Percentiles rank a stretch among this genome's conserved stretches.
phyloP scores from a whole-genome alignment of 108 stramenopile species.

The Cyclotella kingstonii region DNA sequence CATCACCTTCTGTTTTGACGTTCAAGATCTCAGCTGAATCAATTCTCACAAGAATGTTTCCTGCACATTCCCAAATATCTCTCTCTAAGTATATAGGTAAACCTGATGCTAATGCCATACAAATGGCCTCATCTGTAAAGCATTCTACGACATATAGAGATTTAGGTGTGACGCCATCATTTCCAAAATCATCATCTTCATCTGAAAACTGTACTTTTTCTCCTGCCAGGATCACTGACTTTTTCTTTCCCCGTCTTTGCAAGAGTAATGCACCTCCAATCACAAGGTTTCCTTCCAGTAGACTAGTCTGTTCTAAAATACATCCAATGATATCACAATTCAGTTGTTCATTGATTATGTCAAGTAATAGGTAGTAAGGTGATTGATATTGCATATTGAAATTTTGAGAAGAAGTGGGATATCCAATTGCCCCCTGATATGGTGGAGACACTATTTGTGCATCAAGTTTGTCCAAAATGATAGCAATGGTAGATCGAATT shows the following conservation, averaged over 20 bases:
- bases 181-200: slow-evolving; percentile 68
- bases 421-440: slow-evolving; percentile 83
- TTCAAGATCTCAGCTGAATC: slow-evolving; percentile 13
- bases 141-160: slow-evolving; percentile 83
- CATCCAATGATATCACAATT: slow-evolving; percentile 73
- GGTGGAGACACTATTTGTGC: slow-evolving; percentile 52
- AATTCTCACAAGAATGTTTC: slow-evolving; percentile 14
- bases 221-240: slow-evolving; percentile 50
- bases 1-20: slow-evolving; percentile 2
- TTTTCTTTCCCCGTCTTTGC: slow-evolving; percentile 49
- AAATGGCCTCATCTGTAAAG: slow-evolving; percentile 85
- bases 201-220: slow-evolving; percentile 52
- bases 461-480: slow-evolving; percentile 24
- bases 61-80: slow-evolving; percentile 52
- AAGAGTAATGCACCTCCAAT: slow-evolving; percentile 80
- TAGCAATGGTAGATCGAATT: slow-evolving; percentile 14
- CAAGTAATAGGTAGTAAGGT: slow-evolving; percentile 69
- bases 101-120: slow-evolving; percentile 65
- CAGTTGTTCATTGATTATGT: slow-evolving; percentile 71
- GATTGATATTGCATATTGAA: slow-evolving; percentile 46
- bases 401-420: slow-evolving; percentile 50
- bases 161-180: slow-evolving; percentile 50
- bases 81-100: slow-evolving; percentile 56
- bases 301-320: slow-evolving; percentile 79
- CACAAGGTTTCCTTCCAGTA: slow-evolving; percentile 62